Evolutionary conservation across 1,139 yeast genomes (phyloP), one percentile per base, ranked within the genome.

Genomic region (Kurtzmaniella natalensis): DNA sequence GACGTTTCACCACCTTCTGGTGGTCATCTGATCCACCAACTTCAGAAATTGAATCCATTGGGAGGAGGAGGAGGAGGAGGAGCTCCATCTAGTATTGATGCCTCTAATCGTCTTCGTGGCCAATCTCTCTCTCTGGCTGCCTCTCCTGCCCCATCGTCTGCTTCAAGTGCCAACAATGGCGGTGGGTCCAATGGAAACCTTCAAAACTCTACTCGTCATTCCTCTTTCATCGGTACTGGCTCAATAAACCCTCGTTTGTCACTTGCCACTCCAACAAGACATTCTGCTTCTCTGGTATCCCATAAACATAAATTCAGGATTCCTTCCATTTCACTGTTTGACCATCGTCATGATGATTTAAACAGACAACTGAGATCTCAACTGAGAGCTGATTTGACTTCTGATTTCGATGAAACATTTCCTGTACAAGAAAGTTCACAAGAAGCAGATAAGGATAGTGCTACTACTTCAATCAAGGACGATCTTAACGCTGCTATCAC

Each of bases 281-380:
- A 31, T 4, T 19, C 35, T 3, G 8, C 23, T n/a, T 18, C 25
- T 10, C n/a, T n/a, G n/a, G n/a, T n/a, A n/a, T 31, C 31, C 7
- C 37, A 34, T 18, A 57, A 55, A 38, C 65, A 62, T 38, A 64
- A 61, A 43, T 63, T 64, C 39, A 53, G 68, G 33, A 48, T 64
- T 14, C 62, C 71, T 3, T 62, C 69, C 10, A 51, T 64, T 9
- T 47, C 64, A 3, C 48, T 55, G 40, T 26, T 26, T 26, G 65
- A 62, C 21, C 59, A 51, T 31, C 42, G 43, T 26, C 44, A 43
- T 27, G 33, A 21, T 16, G 26, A 23, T 35, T 37, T 11, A 25
- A 18, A 15, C 27, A 36, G 24, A 27, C 36, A 15, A 17, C 20
- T 16, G 18, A 10, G 19, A 10, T 18, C 25, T 18, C 35, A 18